phyloP scores from a whole-genome alignment of 495 filamentous ascomycete genomes.

The Amniculicola lignicola region DNA sequence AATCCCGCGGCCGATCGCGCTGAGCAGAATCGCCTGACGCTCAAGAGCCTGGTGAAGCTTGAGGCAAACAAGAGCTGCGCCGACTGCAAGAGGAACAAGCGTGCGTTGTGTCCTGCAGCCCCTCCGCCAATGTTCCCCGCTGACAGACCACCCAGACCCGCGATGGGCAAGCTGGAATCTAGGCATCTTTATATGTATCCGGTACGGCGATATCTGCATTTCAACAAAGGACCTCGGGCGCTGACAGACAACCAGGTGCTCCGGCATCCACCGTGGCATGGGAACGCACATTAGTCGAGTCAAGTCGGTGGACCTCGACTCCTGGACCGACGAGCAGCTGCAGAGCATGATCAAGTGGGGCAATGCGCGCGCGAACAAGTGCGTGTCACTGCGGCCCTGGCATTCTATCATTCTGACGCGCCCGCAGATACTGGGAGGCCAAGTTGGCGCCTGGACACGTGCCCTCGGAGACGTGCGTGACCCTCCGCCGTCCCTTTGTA shows the following conservation, averaged over 20 bases:
- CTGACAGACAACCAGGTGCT: constrained; percentile 55
- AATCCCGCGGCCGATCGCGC: constrained; percentile 77
- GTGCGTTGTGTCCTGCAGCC: constrained; percentile 57
- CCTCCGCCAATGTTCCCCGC: not conserved
- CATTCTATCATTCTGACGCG: constrained; percentile 10
- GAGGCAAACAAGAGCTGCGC: constrained; percentile 94
- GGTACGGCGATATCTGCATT: constrained; percentile 43
- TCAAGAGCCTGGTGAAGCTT: constrained; percentile 89
- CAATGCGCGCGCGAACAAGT: constrained; percentile 93
- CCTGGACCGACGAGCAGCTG: constrained; percentile 97
- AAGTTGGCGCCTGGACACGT: constrained; percentile 88
- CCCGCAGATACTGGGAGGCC: constrained; percentile 80
- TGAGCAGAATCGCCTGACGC: constrained; percentile 82
- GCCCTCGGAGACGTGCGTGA: constrained; percentile 81
- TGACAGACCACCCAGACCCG: constrained; percentile 62
- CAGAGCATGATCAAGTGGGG: constrained; percentile 91
- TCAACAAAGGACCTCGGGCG: not conserved
- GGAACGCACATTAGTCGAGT: constrained; percentile 97
- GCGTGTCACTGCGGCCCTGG: constrained; percentile 22
- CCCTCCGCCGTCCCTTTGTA: not conserved
- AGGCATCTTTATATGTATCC: constrained; percentile 87
- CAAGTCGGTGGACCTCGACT: constrained; percentile 94
- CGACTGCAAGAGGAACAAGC: constrained; percentile 98
- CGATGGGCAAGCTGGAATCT: constrained; percentile 86
- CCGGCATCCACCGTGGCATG: constrained; percentile 97